phyloP scores from a whole-genome alignment of 805 yeast genomes.

The Candida khao-thaluensis region DNA sequence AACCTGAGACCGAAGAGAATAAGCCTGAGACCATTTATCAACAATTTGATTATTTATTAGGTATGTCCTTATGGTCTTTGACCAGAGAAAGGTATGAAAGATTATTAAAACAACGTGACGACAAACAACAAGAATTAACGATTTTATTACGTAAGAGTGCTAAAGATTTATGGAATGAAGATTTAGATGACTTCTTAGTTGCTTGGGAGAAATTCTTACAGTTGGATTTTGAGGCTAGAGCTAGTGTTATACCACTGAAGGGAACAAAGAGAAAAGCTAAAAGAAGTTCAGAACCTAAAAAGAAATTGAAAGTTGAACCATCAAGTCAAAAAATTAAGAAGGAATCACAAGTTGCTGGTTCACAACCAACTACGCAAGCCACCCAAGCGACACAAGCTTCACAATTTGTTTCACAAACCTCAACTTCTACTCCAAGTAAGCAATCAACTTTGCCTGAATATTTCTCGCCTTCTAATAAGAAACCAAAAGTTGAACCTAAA shows the following conservation, averaged over 20 bases:
- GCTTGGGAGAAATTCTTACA: slow-evolving; percentile 68
- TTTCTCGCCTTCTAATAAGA: slow-evolving; percentile 17
- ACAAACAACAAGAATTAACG: slow-evolving; percentile 69
- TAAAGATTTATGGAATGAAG: slow-evolving; percentile 85
- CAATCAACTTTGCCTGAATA: slow-evolving; percentile 19
- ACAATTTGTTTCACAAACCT: too few relatives aligned
- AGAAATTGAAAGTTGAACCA: slow-evolving; percentile 15
- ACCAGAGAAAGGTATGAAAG: slow-evolving; percentile 86
- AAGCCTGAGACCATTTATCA: slow-evolving; percentile 56
- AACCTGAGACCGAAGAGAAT: slow-evolving; percentile 36
- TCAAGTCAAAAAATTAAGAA: not conserved
- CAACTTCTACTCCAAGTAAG: slow-evolving; percentile 7
- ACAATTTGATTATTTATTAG: slow-evolving; percentile 81
- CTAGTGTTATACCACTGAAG: slow-evolving; percentile 44
- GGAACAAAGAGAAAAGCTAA: slow-evolving; percentile 41
- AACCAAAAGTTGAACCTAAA: slow-evolving; percentile 8
- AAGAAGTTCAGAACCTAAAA: slow-evolving; percentile 16
- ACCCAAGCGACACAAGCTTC: too few relatives aligned
- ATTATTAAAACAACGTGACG: slow-evolving; percentile 69
- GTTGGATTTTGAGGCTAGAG: slow-evolving; percentile 61
- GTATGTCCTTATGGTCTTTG: slow-evolving; percentile 92
- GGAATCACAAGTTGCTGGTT: not conserved
- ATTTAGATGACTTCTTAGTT: slow-evolving; percentile 68
- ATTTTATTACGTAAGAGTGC: slow-evolving; percentile 65
- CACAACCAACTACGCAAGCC: not conserved